Percentiles rank a stretch among this genome's conserved stretches.
Evolutionary conservation across 2,329 filamentous ascomycete species (phyloP).

Genomic region (Fusarium albosuccineum): DNA sequence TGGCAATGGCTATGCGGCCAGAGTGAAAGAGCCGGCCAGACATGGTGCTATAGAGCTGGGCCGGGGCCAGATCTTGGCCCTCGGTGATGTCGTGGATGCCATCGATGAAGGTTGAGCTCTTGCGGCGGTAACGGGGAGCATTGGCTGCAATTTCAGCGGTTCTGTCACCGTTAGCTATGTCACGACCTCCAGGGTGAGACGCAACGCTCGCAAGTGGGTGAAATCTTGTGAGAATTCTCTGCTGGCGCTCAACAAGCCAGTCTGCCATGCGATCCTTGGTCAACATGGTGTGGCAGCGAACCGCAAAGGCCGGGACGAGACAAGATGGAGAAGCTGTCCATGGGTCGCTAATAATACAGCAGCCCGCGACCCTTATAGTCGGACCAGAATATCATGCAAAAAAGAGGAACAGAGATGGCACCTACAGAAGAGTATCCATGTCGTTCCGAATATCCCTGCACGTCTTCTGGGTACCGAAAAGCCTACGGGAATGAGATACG

Average conservation of each 20-base stretch:
- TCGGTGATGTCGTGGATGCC: constrained; percentile 94
- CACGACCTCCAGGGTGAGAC: background rate
- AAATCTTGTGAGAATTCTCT: background rate
- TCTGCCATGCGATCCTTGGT: background rate
- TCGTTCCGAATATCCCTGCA: constrained; percentile 33
- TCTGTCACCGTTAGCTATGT: constrained; percentile 58
- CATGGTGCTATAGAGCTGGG: constrained; percentile 98
- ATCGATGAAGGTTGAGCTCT: constrained; percentile 96
- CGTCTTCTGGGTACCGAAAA: constrained; percentile 5
- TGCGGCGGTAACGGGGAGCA: constrained; percentile 88
- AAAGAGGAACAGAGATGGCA: constrained; percentile 39
- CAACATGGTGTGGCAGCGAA: background rate
- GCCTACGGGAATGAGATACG: constrained; percentile 5
- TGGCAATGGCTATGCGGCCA: constrained; percentile 95
- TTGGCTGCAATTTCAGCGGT: constrained; percentile 94
- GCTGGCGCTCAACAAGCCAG: background rate
- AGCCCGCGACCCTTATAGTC: background rate
- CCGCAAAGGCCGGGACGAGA: background rate
- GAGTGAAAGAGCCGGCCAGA: constrained; percentile 97
- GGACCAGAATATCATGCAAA: background rate
- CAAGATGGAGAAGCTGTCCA: background rate
- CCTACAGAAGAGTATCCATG: constrained; percentile 75
- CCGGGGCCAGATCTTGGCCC: constrained; percentile 86
- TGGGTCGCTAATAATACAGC: background rate
- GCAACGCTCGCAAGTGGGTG: background rate